Evolutionary conservation across 1,139 yeast species (phyloP).

Genomic region (Meyerozyma elateridarum): DNA sequence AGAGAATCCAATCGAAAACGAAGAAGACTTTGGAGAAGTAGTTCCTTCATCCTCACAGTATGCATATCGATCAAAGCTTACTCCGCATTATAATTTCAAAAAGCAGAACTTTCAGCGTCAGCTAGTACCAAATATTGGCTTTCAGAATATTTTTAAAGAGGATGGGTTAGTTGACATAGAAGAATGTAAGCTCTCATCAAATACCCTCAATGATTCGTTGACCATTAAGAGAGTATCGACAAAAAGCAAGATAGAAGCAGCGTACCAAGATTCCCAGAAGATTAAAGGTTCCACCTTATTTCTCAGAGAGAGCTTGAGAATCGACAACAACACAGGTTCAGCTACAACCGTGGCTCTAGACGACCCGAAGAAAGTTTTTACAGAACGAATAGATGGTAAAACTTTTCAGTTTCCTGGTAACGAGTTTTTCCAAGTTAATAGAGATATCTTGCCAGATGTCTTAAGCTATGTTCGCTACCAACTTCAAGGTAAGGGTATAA

Average conservation of each 20-base stretch:
- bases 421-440: slow-evolving; percentile 35
- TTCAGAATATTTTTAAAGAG: slow-evolving; percentile 23
- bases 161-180: slow-evolving; percentile 25
- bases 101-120: slow-evolving; percentile 8
- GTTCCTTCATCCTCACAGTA: slow-evolving; percentile 30
- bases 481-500: slow-evolving; percentile 11
- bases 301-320: slow-evolving; percentile 31
- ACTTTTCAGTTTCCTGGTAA: slow-evolving; percentile 31
- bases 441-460: slow-evolving; percentile 30
- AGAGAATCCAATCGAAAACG: slow-evolving; percentile 12
- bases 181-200: slow-evolving; percentile 29
- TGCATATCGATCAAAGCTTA: slow-evolving; percentile 33
- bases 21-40: slow-evolving; percentile 13
- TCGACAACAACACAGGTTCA: slow-evolving; percentile 32
- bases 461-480: slow-evolving; percentile 29
- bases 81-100: slow-evolving; percentile 29
- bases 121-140: slow-evolving; percentile 23
- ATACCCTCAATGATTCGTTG: slow-evolving; percentile 20
- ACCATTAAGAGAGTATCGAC: slow-evolving; percentile 12
- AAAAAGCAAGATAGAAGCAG: slow-evolving; percentile 5
- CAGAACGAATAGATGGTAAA: slow-evolving; percentile 28
- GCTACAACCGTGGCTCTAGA: slow-evolving; percentile 22
- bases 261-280: slow-evolving; percentile 6
- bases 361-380: slow-evolving; percentile 21
- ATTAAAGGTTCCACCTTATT: slow-evolving; percentile 16